Evolutionary conservation across 2,329 filamentous ascomycete species (phyloP).

Genomic region (Cladophialophora bantiana): DNA sequence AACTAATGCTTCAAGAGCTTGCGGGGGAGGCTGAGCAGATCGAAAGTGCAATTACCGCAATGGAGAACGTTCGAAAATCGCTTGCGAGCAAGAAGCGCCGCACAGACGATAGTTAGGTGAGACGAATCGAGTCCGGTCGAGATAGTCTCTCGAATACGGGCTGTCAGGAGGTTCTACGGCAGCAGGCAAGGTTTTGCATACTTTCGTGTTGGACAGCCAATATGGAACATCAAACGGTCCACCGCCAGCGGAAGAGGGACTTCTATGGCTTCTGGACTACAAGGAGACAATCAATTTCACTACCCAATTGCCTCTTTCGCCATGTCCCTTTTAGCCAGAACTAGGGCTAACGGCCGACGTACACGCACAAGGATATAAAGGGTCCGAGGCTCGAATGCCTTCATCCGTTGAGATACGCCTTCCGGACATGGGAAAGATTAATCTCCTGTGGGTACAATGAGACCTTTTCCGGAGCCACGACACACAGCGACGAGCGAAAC

Average conservation of each 20-base stretch:
- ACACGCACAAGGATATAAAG: background rate
- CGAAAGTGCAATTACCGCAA: slow-evolving; percentile 40
- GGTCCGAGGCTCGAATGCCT: background rate
- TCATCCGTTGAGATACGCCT: background rate
- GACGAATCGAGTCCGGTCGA: slow-evolving; percentile 5
- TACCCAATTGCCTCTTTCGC: background rate
- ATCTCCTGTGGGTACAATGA: background rate
- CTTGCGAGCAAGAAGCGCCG: slow-evolving; percentile 27
- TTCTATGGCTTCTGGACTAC: background rate
- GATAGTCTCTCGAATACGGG: slow-evolving; percentile 11
- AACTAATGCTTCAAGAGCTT: slow-evolving; percentile 34
- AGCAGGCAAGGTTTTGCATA: background rate
- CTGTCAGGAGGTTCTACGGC: background rate
- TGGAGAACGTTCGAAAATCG: slow-evolving; percentile 44
- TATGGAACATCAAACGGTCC: background rate
- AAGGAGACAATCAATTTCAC: background rate
- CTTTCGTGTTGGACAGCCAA: background rate
- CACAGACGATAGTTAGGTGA: slow-evolving; percentile 30
- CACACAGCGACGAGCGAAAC: background rate
- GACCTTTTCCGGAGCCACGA: background rate
- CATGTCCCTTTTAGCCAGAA: background rate
- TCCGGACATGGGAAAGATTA: background rate
- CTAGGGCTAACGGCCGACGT: background rate
- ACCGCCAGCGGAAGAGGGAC: background rate
- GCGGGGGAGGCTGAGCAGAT: slow-evolving; percentile 37